Percentiles rank a stretch among this genome's conserved stretches.
phyloP scores from a whole-genome alignment of 2,329 filamentous ascomycete species.

The Cercospora citrullina region DNA sequence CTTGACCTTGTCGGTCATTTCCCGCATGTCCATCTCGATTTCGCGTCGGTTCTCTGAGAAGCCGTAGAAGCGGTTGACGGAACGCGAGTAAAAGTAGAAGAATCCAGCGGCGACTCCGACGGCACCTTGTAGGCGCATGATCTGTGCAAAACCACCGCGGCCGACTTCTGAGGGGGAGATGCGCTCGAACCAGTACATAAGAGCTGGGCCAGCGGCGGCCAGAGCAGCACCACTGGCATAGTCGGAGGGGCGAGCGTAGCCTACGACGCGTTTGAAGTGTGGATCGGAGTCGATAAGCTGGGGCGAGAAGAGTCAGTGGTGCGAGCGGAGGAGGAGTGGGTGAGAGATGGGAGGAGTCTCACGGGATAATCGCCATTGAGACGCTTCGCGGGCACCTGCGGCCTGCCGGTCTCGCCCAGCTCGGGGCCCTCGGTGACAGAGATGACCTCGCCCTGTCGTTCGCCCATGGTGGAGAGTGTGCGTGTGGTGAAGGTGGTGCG shows the following conservation, averaged over 20 bases:
- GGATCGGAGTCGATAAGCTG: constrained; percentile 99
- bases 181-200: constrained; percentile 78
- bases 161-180: constrained; percentile 82
- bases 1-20: constrained; percentile 98
- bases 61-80: constrained; percentile 86
- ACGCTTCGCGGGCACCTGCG: constrained; percentile 67
- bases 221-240: constrained; percentile 70
- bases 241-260: constrained; percentile 83
- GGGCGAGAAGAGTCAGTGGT: constrained; percentile 29
- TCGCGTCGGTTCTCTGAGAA: constrained; percentile 90
- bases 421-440: constrained; percentile 34
- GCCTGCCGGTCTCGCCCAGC: constrained; percentile 33
- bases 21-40: constrained; percentile 92
- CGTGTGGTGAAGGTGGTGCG: constrained; percentile 14
- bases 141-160: constrained; percentile 75
- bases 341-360: constrained; percentile 29
- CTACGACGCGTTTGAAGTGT: constrained; percentile 85
- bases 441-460: constrained; percentile 24
- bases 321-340: neutral
- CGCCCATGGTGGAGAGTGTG: constrained; percentile 24
- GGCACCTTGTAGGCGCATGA: constrained; percentile 75
- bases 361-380: constrained; percentile 85
- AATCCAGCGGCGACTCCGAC: constrained; percentile 78
- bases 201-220: constrained; percentile 69
- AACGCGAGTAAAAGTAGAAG: constrained; percentile 80